Evolutionary conservation across 805 yeast species (phyloP), one percentile per base, ranked within the genome.

Genomic region (Metschnikowia gruessii): DNA sequence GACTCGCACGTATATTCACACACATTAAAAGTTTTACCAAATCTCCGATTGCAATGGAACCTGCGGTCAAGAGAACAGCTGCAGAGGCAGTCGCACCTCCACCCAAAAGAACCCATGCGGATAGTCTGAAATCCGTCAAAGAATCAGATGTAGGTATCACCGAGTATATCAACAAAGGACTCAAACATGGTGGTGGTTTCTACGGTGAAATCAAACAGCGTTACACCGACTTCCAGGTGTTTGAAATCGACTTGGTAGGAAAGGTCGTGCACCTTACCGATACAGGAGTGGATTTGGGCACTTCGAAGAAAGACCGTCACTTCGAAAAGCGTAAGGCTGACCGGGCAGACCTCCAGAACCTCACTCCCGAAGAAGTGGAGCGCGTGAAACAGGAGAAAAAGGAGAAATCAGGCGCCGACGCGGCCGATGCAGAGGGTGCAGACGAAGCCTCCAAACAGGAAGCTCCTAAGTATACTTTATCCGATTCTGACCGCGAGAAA

Each of bases 191-290:
- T 31, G 60, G 59, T 2, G 95, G 97, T 3, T 88, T 94, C 53
- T 63, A 64, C 15, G 99, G 98, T 2, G 75, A 77, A 12, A 72
- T 94, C 57, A 94, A 94, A 64, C 95, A 87, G 60, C 74, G 97
- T 51, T 91, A 90, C 66, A 84, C 96, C 11, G 99, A 94, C 63
- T 94, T 94, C 63, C 76, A 88, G 61, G 99, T 94, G 37, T 88
- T 90, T 65, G 99, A 94, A 65, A 85, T 94, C 46, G 85, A 75
- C 50, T 56, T 67, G 26, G 68, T 79, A 18, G 95, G 87, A 1
- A 66, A 78, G 1, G 96, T 90, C 1, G 77, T 91, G 11, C 91
- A 83, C 62, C 72, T 94, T 51, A 62, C 68, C 9, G 96, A 91
- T 58, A 79, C 81, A 44, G 97, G 97, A 4, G 69, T 85, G 37